Evolutionary conservation across 306 rosid genomes (phyloP), one percentile per base, ranked within the genome.

Genomic region (Sesbania bispinosa): DNA sequence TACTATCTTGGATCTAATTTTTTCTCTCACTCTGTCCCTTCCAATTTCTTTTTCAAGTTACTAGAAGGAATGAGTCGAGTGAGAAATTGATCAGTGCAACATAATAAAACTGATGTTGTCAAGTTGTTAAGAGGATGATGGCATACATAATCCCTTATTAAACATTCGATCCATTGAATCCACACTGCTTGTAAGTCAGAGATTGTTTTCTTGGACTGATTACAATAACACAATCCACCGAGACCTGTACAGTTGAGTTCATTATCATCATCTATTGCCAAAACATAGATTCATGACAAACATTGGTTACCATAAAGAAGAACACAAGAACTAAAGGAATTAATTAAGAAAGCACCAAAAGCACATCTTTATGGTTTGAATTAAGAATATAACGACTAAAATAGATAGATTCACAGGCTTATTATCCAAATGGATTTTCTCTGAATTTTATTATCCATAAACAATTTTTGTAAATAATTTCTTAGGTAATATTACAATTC

Each of bases 201-300:
- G 87, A 62, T 67, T 86, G 92, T 81, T 90, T 90, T 79, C 84
- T 84, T 81, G 94, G 94, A 79, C 94, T 90, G 47, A 88, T 82
- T 80, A 84, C 94, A 45, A 88, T 84, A 0, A 89, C 86, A 80
- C 94, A 90, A 74, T 86, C 88, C 82, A 88, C 83, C 0, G 92
- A 86, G 5, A 88, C 94, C 94, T 90, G 92, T 51, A 71, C 61
- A 4, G 23, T 71, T 19, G 14, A 52, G 16, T 32, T 68, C 63
- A 46, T 3, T 23, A 41, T 23, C 15, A 53, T 16, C n/a, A 32
- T 65, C 33, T 57, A 21, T 27, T 2, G 45, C 8, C 20, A 27
- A 5, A 51, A 27, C 39, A 60, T 18, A 19, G 32, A 50, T 20
- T 14, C 20, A 53, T 23, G 23, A n/a, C 5, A 21, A 33, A 32